Percentiles rank a stretch among this genome's conserved stretches.
These are phyloP conservation scores for Arthrocladium fulminans DNA, from an alignment of 2,329 filamentous ascomycete genomes.

Conservation along the genomic window DNA sequence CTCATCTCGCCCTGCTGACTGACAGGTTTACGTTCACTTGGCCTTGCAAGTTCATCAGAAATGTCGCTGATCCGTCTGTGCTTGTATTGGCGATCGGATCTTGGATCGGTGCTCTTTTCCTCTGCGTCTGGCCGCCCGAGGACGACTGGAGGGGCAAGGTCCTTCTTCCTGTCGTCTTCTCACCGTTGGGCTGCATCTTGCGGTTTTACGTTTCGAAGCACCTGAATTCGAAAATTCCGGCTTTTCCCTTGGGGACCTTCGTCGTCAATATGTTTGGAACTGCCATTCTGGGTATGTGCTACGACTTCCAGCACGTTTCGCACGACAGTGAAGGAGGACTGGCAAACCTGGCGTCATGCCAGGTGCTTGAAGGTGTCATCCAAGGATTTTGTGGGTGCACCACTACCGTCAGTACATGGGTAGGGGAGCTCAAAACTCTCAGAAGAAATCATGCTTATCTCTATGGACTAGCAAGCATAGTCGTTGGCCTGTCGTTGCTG, in stretches of 20 bases:
- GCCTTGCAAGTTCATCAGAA: slow-evolving; percentile 46
- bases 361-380: slow-evolving; percentile 53
- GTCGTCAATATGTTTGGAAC: slow-evolving; percentile 66
- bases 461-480: slow-evolving; percentile 57
- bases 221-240: slow-evolving; percentile 54
- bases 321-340: neutral
- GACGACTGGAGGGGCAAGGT: slow-evolving; percentile 58
- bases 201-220: slow-evolving; percentile 61
- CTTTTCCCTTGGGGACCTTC: slow-evolving; percentile 76
- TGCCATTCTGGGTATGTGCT: slow-evolving; percentile 60
- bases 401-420: slow-evolving; percentile 58
- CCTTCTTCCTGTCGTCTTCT: slow-evolving; percentile 65
- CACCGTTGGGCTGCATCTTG: slow-evolving; percentile 61
- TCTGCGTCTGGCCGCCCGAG: slow-evolving; percentile 58
- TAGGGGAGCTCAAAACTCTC: slow-evolving; percentile 46
- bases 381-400: slow-evolving; percentile 57
- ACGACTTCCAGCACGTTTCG: slow-evolving; percentile 56
- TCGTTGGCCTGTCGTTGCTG: slow-evolving; percentile 49
- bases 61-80: slow-evolving; percentile 50
- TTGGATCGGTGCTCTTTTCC: slow-evolving; percentile 64
- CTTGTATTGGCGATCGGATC: slow-evolving; percentile 56
- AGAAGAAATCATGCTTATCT: slow-evolving; percentile 51
- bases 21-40: slow-evolving; percentile 51
- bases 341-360: slow-evolving; percentile 43
- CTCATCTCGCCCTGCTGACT: slow-evolving; percentile 57